Base-by-base conservation (phyloP, 2,329 filamentous ascomycete species). In the Ophiosphaerella korrae region DNA sequence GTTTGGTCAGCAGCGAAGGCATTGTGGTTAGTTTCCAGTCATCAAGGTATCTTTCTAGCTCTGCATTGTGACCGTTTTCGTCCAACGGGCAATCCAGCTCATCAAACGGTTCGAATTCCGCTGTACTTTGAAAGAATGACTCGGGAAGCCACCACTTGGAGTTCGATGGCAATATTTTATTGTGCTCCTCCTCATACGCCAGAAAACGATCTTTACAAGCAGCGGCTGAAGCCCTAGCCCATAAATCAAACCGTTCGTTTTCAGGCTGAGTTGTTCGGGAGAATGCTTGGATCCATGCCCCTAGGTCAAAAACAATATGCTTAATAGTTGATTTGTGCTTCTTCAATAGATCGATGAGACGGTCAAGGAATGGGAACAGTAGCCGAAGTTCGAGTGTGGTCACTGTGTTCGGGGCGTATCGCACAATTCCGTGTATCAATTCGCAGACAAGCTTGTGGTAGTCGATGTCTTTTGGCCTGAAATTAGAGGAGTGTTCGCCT, bases 201-300 rank as follows among this genome's bases (percentile, higher is more conserved):
- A 55, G 35, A 14, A 44, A 42, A 5, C 16, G 18, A 4, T 29
- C 9, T 21, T 48, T 38, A 7, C 31, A 18, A 14, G 54, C 57
- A n/a, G 38, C 48, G 2, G 14, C 12, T n/a, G 4, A 13, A 34
- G 52, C 51, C 11, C 6, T 29, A 3, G 11, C 11, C 11, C 11
- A 8, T 6, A 29, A 29, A 29, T 29, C 6, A 29, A 29, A 2
- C 7, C 5, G 26, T 7, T 6, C 26, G 8, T 11, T 29, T 4
- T 29, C 7, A 3, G 26, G 26, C 8, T 29, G 3, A 29, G 26
- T 29, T 11, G 26, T 29, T 29, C 11, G 26, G 11, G 7, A 29
- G 26, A 53, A 64, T 4, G 55, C 49, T 29, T 67, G 64, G 7
- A 64, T 26, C 62, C 62, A 68, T 5, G 64, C 63, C n/a, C 66